These are phyloP conservation scores for Globisporangium canariense DNA, from an alignment of 352 stramenopile genomes.

Conservation along the genomic window DNA sequence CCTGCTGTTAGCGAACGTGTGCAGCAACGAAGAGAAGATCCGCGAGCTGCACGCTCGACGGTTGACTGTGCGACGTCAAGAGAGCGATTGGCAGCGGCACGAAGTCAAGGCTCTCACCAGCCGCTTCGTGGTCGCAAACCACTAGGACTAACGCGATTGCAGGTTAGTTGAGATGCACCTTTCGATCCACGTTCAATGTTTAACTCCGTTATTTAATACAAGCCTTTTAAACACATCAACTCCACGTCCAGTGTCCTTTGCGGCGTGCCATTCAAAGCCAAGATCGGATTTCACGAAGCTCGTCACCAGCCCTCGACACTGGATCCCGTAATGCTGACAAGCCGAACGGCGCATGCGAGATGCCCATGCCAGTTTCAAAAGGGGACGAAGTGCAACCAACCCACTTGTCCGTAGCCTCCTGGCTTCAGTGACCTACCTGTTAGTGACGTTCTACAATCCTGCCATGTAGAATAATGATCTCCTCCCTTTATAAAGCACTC, in stretches of 20 bases:
- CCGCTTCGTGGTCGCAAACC: neutral
- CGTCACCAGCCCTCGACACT: neutral
- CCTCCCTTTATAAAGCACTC: too few species aligned
- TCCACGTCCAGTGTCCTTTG: too few species aligned
- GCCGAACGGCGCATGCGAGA: neutral
- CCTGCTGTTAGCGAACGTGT: conserved; percentile 14
- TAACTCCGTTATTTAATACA: neutral
- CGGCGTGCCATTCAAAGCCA: neutral
- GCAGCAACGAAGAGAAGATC: conserved; percentile 8
- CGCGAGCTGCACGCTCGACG: conserved; percentile 3
- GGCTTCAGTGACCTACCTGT: too few species aligned
- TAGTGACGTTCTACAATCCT: too few species aligned
- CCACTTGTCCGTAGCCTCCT: too few species aligned
- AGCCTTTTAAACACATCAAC: too few species aligned
- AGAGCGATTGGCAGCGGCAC: neutral
- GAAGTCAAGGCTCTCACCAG: neutral
- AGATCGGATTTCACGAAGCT: neutral
- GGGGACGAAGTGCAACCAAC: too few species aligned
- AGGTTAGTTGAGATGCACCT: neutral
- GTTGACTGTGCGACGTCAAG: neutral
- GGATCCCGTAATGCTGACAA: neutral
- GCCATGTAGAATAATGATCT: too few species aligned
- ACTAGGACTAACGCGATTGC: neutral
- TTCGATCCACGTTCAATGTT: neutral
- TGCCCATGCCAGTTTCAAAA: neutral